Conservation (phyloP, 257 asterid genomes). For the Petunia secreta region DNA sequence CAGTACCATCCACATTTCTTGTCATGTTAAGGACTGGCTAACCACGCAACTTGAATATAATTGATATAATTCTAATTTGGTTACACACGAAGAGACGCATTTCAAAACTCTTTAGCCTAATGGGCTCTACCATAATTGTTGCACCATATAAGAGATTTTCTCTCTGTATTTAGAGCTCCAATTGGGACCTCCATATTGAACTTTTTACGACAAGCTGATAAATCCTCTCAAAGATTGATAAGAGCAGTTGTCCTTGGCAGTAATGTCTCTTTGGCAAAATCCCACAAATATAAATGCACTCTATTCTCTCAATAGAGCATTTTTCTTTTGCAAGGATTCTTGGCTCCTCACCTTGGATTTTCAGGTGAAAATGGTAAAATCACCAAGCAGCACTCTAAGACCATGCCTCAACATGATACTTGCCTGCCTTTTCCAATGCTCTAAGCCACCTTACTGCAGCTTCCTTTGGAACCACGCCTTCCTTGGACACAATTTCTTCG, state of each 20-base stretch:
- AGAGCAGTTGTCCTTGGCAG: neutral
- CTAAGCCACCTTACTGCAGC: conserved; percentile 69
- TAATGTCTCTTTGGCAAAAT: neutral
- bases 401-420: conserved; percentile 95
- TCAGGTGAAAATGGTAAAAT: neutral
- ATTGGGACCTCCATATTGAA: neutral
- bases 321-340: neutral
- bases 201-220: neutral
- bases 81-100: too few relatives aligned
- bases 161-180: neutral
- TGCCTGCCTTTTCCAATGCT: conserved; percentile 74
- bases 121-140: neutral
- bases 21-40: neutral
- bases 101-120: too few relatives aligned
- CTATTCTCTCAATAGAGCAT: neutral
- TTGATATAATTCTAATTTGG: neutral
- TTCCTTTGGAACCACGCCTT: conserved; percentile 71
- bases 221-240: neutral
- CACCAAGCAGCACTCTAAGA: conserved; percentile 42
- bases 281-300: neutral
- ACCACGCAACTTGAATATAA: neutral
- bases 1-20: neutral
- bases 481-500: conserved; percentile 67
- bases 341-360: neutral
- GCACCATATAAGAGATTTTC: neutral